Base-by-base conservation (phyloP, 805 yeast species). In the Hyphopichia homilentoma region DNA sequence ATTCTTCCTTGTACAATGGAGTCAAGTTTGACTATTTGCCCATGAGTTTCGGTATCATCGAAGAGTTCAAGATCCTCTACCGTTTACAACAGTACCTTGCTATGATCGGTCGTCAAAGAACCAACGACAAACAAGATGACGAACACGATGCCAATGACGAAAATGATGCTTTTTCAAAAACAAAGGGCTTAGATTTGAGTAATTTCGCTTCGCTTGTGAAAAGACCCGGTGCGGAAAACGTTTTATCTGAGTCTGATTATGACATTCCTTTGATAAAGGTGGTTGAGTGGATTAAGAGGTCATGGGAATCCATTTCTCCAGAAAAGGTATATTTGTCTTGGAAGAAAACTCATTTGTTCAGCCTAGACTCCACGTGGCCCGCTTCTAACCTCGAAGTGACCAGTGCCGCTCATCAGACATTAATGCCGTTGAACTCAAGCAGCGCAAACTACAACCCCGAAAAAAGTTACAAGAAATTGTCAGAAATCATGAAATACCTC, bases 21-120 rank as follows among this genome's bases (percentile, higher is more conserved):
- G 60, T 70, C 21, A 74, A 69, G 38, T 58, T 77, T 32, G 70
- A 69, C 43, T 77, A 74, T 45, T 50, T 77, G 21, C 84, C 84
- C 6, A 76, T 77, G 65, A 73, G 68, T 38, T 77, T 79, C 69
- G 85, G 85, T 3, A 73, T 79, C 4, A 63, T 74, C 25, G 77
- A 75, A 36, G 84, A 79, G 44, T 75, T 79, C 47, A 77, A 76
- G 45, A 64, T 77, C 9, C 56, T 73, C 29, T 79, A 73, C 43
- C 65, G 85, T 35, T 58, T 74, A 5, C 77, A 73, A 38, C 84
- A 79, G 40, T 79, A 77, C 40, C 56, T 58, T 41, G 68, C 62
- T 32, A 63, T 64, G 68, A 65, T 66, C 12, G 56, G 54, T 33
- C 21, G 50, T n/a, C 68, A 61, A 36, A 34, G 53, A 28, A 35